phyloP scores from a whole-genome alignment of 768 basidiomycete genomes.

The Jaapia argillacea region DNA sequence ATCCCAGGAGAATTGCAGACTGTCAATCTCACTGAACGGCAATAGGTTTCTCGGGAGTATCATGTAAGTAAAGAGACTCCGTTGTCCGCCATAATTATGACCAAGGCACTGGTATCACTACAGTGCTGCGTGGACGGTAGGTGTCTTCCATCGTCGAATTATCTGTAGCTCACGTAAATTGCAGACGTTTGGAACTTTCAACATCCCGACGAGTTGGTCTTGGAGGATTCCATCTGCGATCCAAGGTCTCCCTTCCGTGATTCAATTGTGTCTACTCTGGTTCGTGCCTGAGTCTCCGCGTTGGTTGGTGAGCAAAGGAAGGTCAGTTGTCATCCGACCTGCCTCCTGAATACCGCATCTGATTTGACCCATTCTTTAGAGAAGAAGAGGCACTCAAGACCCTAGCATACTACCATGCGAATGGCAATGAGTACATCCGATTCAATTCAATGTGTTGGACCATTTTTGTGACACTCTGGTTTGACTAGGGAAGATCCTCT shows the following conservation, averaged over 20 bases:
- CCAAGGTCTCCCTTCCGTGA: conserved; percentile 19
- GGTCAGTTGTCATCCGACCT: conserved; percentile 18
- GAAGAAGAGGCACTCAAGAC: conserved; percentile 24
- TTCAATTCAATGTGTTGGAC: neutral
- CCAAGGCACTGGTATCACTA: neutral
- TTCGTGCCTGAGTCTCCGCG: conserved; percentile 29
- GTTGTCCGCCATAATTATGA: neutral
- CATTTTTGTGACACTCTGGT: neutral
- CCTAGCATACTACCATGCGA: conserved; percentile 30
- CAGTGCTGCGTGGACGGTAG: conserved; percentile 4
- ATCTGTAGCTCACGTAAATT: neutral
- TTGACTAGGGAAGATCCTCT: conserved; percentile 34
- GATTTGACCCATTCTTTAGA: conserved; percentile 1
- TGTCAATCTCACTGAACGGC: too few species aligned
- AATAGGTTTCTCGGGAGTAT: neutral
- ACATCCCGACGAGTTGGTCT: conserved; percentile 14
- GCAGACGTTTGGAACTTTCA: conserved; percentile 24
- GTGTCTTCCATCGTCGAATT: neutral
- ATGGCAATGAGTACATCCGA: conserved; percentile 19
- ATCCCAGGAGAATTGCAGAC: too few species aligned
- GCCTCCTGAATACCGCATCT: neutral
- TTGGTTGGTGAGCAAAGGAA: conserved; percentile 24
- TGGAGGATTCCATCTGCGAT: conserved; percentile 26
- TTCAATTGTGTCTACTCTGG: conserved; percentile 22
- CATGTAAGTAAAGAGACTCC: neutral